Evolutionary conservation across 768 basidiomycete species (phyloP).

Genomic region (Podaxis mareebaensis): DNA sequence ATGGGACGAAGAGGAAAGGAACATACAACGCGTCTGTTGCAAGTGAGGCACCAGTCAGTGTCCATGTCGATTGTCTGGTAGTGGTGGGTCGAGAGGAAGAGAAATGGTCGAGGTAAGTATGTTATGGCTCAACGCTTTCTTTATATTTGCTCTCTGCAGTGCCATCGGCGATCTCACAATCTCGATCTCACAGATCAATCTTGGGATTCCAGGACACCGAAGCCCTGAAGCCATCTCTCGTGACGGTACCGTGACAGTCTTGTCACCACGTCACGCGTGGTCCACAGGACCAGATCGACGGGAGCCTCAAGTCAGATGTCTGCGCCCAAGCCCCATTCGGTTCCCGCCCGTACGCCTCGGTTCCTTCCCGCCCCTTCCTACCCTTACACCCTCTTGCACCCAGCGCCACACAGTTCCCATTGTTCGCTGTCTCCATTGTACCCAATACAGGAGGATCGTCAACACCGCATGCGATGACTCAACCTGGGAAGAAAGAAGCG

Average conservation of each 20-base stretch:
- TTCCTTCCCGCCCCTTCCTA: neutral
- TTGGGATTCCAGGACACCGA: neutral
- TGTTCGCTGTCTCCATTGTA: neutral
- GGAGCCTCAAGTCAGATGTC: neutral
- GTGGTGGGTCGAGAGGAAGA: conserved; percentile 21
- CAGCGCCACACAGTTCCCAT: neutral
- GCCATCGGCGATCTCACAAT: conserved; percentile 7
- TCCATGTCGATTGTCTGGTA: conserved; percentile 46
- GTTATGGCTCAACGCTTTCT: conserved; percentile 12
- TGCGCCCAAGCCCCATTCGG: conserved; percentile 10
- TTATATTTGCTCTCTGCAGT: neutral
- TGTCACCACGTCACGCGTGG: neutral
- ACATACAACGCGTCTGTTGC: conserved; percentile 60
- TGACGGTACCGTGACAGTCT: neutral
- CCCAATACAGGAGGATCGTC: neutral
- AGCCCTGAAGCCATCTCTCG: conserved; percentile 3
- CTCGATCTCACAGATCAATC: conserved; percentile 15
- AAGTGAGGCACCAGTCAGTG: conserved; percentile 71
- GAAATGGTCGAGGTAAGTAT: conserved; percentile 4
- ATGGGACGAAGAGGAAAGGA: conserved; percentile 16
- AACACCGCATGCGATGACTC: neutral
- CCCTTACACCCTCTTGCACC: neutral
- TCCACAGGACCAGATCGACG: conserved; percentile 7
- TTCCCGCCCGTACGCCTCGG: conserved; percentile 8
- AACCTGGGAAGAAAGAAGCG: conserved; percentile 14